A percentile compares a stretch with the other conserved stretches of the same genome.
Evolutionary conservation across 306 rosid genomes (phyloP).

Genomic region (Rosa lucieae): DNA sequence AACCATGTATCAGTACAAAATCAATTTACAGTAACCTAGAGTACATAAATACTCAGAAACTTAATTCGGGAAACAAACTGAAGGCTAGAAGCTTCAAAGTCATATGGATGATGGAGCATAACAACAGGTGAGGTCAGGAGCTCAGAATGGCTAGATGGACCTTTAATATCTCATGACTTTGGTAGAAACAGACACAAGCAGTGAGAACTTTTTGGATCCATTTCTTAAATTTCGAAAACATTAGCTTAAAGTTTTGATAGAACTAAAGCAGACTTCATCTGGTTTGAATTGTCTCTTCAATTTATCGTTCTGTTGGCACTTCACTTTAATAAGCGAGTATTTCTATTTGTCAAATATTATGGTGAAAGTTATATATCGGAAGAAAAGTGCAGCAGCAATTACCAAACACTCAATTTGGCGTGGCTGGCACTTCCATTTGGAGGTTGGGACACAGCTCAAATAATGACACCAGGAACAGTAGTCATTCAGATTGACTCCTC

Average conservation of each 20-base stretch:
- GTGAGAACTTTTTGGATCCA: not conserved
- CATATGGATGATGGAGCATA: not conserved
- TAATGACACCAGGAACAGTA: conserved; percentile 79
- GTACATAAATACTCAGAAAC: not conserved
- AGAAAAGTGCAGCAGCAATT: conserved; percentile 19
- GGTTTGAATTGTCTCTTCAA: too few species aligned
- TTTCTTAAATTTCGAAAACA: not conserved
- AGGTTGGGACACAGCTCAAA: conserved; percentile 66
- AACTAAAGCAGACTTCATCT: not conserved
- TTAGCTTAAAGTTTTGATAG: not conserved
- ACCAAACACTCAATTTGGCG: conserved; percentile 51
- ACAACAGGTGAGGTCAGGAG: not conserved
- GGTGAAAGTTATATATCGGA: not conserved
- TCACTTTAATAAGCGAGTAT: not conserved
- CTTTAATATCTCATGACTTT: not conserved
- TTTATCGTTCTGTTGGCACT: not conserved
- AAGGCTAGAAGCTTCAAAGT: not conserved
- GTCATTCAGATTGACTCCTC: conserved; percentile 52
- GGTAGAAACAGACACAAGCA: not conserved
- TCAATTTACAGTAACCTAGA: not conserved
- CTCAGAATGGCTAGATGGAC: not conserved
- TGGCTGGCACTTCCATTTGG: conserved; percentile 65
- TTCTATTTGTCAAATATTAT: not conserved
- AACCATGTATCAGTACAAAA: conserved; percentile 1
- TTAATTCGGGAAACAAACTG: not conserved